Percentiles rank a stretch among this genome's conserved stretches.
Evolutionary conservation across 352 stramenopile genomes (phyloP).

Genomic region (Globisporangium sylvaticum): DNA sequence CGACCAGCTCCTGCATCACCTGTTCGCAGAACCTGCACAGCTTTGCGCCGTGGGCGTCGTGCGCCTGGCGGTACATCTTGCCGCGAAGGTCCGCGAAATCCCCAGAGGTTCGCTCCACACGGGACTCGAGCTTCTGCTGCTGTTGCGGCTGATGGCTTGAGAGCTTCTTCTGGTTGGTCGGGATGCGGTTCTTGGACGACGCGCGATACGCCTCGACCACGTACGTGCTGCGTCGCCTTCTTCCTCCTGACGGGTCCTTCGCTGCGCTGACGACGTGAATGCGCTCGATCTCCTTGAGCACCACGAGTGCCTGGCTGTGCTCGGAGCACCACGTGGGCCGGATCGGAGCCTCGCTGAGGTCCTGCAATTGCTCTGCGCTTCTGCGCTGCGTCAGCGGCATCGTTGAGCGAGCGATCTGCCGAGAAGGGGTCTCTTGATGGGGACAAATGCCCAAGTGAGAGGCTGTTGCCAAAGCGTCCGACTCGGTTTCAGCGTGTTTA

Average conservation of each 20-base stretch:
- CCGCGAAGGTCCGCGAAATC: background rate
- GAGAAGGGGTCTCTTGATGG: too few species aligned
- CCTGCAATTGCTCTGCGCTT: background rate
- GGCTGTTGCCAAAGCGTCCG: too few species aligned
- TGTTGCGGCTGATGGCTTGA: background rate
- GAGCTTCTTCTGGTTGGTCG: background rate
- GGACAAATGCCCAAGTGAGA: too few species aligned
- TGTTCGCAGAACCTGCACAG: background rate
- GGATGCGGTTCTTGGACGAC: conserved; percentile 3
- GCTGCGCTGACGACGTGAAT: background rate
- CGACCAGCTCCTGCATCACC: background rate
- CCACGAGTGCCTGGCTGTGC: conserved; percentile 2
- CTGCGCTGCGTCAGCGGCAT: background rate
- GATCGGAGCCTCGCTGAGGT: background rate
- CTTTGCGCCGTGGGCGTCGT: background rate
- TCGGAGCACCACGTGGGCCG: background rate
- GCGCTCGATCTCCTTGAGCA: background rate
- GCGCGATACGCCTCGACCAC: background rate
- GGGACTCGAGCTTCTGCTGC: background rate
- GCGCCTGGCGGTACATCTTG: background rate
- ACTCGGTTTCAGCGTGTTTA: too few species aligned
- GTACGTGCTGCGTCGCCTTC: background rate
- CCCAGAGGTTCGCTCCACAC: background rate
- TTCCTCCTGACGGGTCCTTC: background rate
- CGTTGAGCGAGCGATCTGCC: too few species aligned